Conservation (phyloP, 495 filamentous ascomycete species). For the Wilcoxina mikolae region DNA sequence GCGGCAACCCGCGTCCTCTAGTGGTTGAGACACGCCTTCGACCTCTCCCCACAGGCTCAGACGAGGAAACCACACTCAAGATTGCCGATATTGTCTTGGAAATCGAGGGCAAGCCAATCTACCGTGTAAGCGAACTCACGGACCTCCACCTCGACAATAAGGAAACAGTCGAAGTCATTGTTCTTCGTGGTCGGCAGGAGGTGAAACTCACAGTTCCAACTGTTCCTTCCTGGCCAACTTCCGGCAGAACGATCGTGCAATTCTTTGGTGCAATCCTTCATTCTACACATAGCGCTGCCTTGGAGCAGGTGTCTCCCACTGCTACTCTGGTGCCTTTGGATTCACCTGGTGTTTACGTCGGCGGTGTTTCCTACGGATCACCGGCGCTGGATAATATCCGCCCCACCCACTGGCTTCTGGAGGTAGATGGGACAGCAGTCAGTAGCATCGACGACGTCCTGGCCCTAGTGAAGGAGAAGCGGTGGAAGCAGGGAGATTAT, state of each 20-base stretch:
- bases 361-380: slow-evolving; percentile 29
- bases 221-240: slow-evolving; percentile 19
- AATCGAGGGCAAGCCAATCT: slow-evolving; percentile 27
- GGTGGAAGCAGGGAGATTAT: slow-evolving; percentile 28
- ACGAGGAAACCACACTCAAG: slow-evolving; percentile 22
- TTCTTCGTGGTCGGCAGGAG: slow-evolving; percentile 26
- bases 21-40: slow-evolving; percentile 28
- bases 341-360: slow-evolving; percentile 26
- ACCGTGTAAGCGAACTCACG: slow-evolving; percentile 23
- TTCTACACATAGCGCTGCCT: slow-evolving; percentile 24
- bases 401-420: slow-evolving; percentile 28
- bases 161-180: slow-evolving; percentile 27
- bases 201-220: slow-evolving; percentile 25
- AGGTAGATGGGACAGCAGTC: slow-evolving; percentile 23
- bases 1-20: slow-evolving; percentile 25
- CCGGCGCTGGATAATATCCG: slow-evolving; percentile 27
- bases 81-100: slow-evolving; percentile 27
- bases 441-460: slow-evolving; percentile 21
- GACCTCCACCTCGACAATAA: slow-evolving; percentile 24
- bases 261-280: slow-evolving; percentile 29
- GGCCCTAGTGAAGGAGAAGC: slow-evolving; percentile 17
- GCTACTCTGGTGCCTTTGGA: slow-evolving; percentile 20
- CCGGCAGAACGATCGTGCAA: slow-evolving; percentile 24
- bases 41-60: slow-evolving; percentile 9
- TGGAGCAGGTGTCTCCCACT: slow-evolving; percentile 24